Evolutionary conservation across 306 rosid genomes (phyloP).

Genomic region (Prunus dulcis): DNA sequence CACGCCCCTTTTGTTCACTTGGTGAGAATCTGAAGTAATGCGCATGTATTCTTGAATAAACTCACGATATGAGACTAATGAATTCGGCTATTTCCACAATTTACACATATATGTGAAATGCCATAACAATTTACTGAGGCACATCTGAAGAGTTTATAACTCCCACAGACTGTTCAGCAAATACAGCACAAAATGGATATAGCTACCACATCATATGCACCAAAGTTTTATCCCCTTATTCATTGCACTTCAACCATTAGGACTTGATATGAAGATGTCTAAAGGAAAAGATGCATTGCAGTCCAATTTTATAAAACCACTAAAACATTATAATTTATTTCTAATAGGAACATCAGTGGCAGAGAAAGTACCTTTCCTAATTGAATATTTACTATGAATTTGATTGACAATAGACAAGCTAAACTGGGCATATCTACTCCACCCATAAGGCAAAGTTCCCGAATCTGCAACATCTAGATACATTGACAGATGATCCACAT

Average conservation of each 20-base stretch:
- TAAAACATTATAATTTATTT: neutral
- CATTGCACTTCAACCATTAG: neutral
- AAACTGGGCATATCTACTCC: constrained; percentile 39
- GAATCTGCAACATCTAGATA: constrained; percentile 43
- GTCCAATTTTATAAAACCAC: neutral
- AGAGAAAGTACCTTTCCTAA: constrained; percentile 34
- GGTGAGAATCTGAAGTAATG: neutral
- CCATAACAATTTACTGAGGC: neutral
- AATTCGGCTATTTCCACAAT: neutral
- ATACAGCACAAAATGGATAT: neutral
- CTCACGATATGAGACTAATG: neutral
- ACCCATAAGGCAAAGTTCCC: constrained; percentile 30
- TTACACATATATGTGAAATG: neutral
- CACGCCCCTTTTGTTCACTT: neutral
- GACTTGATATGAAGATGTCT: neutral
- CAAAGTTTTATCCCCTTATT: neutral
- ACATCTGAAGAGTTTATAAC: too few relatives aligned
- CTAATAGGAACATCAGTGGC: neutral
- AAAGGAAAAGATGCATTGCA: neutral
- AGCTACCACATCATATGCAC: neutral
- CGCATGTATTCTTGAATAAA: neutral
- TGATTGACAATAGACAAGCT: constrained; percentile 35
- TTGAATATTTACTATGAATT: constrained; percentile 26
- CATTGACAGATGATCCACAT: constrained; percentile 36
- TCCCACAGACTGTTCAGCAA: too few relatives aligned